Evolutionary conservation across 495 filamentous ascomycete species (phyloP).

Genomic region (Talaromyces wortmannii): DNA sequence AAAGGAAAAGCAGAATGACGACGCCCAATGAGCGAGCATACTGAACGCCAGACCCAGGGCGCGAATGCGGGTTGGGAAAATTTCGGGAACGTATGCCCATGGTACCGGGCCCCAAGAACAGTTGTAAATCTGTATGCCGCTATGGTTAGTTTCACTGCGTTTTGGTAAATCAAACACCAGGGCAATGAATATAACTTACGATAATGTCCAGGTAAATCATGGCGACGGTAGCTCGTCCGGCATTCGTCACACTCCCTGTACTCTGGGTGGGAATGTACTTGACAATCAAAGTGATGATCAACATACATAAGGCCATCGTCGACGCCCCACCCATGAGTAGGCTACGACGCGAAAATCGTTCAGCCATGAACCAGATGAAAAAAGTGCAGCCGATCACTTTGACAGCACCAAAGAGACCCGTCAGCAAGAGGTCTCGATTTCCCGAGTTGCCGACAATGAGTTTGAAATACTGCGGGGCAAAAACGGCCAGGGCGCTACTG

Average conservation of each 20-base stretch:
- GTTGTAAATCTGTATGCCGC: conserved; percentile 12
- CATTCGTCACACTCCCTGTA: conserved; percentile 9
- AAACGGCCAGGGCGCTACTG: conserved; percentile 18
- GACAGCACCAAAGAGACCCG: conserved; percentile 31
- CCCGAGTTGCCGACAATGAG: conserved; percentile 21
- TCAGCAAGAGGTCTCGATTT: conserved; percentile 28
- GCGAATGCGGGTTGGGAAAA: conserved; percentile 20
- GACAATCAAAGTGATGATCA: conserved; percentile 17
- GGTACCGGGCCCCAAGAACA: conserved; percentile 22
- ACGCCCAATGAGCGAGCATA: conserved; percentile 21
- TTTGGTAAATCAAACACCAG: neutral
- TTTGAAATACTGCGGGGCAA: conserved; percentile 33
- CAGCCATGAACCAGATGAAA: conserved; percentile 30
- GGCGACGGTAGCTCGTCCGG: conserved; percentile 15
- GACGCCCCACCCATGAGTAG: conserved; percentile 25
- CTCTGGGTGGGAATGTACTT: conserved; percentile 13
- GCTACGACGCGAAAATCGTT: conserved; percentile 27
- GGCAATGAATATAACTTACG: conserved; percentile 3
- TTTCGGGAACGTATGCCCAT: conserved; percentile 22
- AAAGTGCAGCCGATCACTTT: conserved; percentile 30
- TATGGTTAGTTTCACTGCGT: neutral
- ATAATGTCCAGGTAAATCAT: conserved; percentile 19
- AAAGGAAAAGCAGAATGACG: conserved; percentile 22
- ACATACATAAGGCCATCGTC: conserved; percentile 15
- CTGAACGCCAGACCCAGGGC: conserved; percentile 18